Percentiles rank a stretch among this genome's conserved stretches.
Conservation (phyloP, 306 rosid species). For the Cucurbita maxima region DNA sequence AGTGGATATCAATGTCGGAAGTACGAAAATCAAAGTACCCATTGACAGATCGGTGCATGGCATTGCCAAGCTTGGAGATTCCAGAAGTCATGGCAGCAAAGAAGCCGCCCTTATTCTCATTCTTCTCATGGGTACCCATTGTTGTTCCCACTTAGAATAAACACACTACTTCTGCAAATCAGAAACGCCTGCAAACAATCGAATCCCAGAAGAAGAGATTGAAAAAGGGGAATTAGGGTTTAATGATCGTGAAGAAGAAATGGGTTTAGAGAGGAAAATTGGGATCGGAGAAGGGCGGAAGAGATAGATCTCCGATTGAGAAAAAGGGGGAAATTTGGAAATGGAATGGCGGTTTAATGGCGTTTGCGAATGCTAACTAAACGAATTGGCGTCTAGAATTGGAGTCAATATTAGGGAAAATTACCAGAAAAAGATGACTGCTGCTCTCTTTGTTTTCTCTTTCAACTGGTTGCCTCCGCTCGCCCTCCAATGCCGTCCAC, state of each 20-base stretch:
- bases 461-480: not conserved
- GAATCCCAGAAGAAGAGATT: not conserved
- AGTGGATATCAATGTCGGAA: not conserved
- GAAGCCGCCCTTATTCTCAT: slow-evolving; percentile 53
- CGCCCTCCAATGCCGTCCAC: not conserved
- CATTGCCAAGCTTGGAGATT: slow-evolving; percentile 51
- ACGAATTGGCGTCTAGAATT: not conserved
- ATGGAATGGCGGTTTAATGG: not conserved
- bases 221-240: not conserved
- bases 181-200: not conserved
- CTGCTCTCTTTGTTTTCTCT: not conserved
- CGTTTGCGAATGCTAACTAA: not conserved
- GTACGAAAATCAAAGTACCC: slow-evolving; percentile 35
- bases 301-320: not conserved
- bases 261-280: not conserved
- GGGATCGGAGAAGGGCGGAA: not conserved
- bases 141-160: slow-evolving; percentile 13
- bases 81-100: slow-evolving; percentile 65
- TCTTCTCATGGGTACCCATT: slow-evolving; percentile 47
- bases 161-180: not conserved
- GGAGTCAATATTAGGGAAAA: not conserved
- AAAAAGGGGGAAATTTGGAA: not conserved
- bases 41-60: slow-evolving; percentile 85
- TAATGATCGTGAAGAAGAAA: not conserved
- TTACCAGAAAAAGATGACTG: not conserved